These are phyloP conservation scores for Vitellaria paradoxa DNA, from an alignment of 179 eudicot species.

Conservation along the genomic window DNA sequence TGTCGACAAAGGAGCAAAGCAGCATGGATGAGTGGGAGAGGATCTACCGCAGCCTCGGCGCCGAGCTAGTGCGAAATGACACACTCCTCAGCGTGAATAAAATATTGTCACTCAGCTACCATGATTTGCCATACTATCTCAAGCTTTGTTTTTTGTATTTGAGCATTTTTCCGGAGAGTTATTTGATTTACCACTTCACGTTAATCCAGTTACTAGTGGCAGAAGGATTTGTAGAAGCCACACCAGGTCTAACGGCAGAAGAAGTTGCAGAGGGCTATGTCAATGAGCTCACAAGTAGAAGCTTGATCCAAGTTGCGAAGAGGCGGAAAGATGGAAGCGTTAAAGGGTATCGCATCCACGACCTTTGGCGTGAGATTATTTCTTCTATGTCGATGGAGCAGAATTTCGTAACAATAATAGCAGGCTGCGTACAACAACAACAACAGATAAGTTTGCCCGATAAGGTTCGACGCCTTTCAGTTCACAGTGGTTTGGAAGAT, in stretches of 20 bases:
- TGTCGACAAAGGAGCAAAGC: constrained; percentile 15
- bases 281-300: constrained; percentile 19
- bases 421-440: too few relatives aligned
- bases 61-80: constrained; percentile 12
- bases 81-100: constrained; percentile 12
- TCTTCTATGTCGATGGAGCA: constrained; percentile 11
- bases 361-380: constrained; percentile 18
- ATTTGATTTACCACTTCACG: constrained; percentile 3
- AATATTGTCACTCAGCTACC: constrained; percentile 19
- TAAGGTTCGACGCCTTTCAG: constrained; percentile 14
- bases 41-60: constrained; percentile 19
- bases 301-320: constrained; percentile 13
- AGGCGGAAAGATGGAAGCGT: neutral
- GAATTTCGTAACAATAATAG: constrained; percentile 3
- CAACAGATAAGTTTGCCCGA: neutral
- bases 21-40: constrained; percentile 16
- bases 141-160: constrained; percentile 23
- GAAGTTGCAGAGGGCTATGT: constrained; percentile 23
- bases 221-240: constrained; percentile 22
- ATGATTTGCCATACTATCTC: constrained; percentile 19
- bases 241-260: constrained; percentile 15
- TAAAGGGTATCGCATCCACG: constrained; percentile 18
- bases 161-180: constrained; percentile 23
- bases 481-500: neutral
- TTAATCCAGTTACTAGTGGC: constrained; percentile 15